Base-by-base conservation (phyloP, 208 protist species). In the Leishmania gerbilli region DNA sequence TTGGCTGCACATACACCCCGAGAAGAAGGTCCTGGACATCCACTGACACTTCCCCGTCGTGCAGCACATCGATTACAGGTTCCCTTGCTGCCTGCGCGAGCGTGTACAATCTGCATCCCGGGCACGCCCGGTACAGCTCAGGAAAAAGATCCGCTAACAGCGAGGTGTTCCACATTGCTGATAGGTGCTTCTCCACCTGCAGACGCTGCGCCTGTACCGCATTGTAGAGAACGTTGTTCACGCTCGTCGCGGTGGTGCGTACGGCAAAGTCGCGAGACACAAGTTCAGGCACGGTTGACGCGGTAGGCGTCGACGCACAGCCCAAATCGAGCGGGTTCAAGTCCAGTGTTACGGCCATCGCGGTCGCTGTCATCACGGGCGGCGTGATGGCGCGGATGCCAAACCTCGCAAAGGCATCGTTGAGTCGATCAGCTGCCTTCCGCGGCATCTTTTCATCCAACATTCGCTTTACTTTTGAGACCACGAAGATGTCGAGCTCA, bases 141-240 rank as follows among this genome's bases (percentile, higher is more conserved):
- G 93, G 93, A 47, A 91, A 86, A 8, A 95, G 79, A 19, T 89
- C 78, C 37, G 79, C n/a, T 45, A 97, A 79, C 6, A 91, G 31
- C 19, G 88, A 87, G 0, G 90, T 91, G 76, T 93, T 95, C 68
- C 85, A 85, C 34, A 84, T 45, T 2, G 53, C 51, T 3, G 87
- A 80, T 37, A 92, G 40, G 27, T 24, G 0, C 6, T 71, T 13
- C 11, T 71, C 77, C 37, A 53, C 68, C 17, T 60, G 49, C 37
- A 83, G 78, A 79, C 24, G 77, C 71, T 31, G 53, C 53, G 56
- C 67, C 40, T 9, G 51, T 53, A 55, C 79, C 19, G 51, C 34
- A 71, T 90, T 87, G 49, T 76, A 47, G 0, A 94, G 31, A 45
- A 81, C n/a, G 51, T 89, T 87, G 75, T 92, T 93, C 17, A 97